Evolutionary conservation across 768 basidiomycete genomes (phyloP).

Genomic region (Lactarius trivialis): DNA sequence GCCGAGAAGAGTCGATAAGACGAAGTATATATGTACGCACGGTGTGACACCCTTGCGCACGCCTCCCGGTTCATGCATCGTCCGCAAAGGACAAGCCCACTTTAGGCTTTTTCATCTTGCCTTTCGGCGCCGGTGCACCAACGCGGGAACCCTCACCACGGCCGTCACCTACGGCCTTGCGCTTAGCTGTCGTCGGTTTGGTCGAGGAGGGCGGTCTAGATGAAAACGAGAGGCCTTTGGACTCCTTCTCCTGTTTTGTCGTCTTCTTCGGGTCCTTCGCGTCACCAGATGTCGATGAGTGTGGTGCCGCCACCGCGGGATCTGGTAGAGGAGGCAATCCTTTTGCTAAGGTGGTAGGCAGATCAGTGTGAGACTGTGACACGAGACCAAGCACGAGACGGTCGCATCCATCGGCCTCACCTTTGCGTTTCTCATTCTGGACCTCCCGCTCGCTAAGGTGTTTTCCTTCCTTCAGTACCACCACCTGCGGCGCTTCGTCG

Average conservation of each 20-base stretch:
- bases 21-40: neutral
- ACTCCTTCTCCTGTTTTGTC: conserved; percentile 19
- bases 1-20: neutral
- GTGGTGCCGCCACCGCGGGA: conserved; percentile 14
- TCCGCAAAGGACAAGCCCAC: conserved; percentile 53
- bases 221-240: conserved; percentile 36
- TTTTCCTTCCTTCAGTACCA: conserved; percentile 83
- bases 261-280: neutral
- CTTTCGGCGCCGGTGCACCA: conserved; percentile 32
- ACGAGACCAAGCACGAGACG: neutral
- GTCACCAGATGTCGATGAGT: neutral
- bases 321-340: conserved; percentile 52
- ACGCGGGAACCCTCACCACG: conserved; percentile 27
- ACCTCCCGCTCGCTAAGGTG: conserved; percentile 76
- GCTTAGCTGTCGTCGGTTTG: conserved; percentile 26
- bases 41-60: neutral
- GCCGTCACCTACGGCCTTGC: conserved; percentile 32
- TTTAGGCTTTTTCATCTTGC: conserved; percentile 48
- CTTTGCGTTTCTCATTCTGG: conserved; percentile 68
- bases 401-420: conserved; percentile 35
- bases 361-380: conserved; percentile 7
- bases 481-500: conserved; percentile 84
- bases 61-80: conserved; percentile 36
- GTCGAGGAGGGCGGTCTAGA: conserved; percentile 27
- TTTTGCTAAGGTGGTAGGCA: conserved; percentile 38